phyloP scores from a whole-genome alignment of 1,284 basidiomycete genomes.

The Pterulicium gracile region DNA sequence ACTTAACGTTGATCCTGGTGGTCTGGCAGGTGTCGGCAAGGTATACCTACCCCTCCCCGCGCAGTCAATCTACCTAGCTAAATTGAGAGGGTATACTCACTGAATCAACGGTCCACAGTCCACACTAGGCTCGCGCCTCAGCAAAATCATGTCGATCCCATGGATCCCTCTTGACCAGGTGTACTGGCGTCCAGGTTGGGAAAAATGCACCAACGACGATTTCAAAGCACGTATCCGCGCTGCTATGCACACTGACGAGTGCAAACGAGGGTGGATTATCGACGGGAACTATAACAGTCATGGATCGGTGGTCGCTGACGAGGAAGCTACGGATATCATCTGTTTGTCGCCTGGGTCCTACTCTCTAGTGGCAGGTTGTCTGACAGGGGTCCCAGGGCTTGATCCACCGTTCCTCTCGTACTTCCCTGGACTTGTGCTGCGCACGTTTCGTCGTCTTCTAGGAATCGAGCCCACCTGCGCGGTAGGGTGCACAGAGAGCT shows the following conservation, averaged over 20 bases:
- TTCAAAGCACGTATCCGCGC: constrained; percentile 24
- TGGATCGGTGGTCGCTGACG: constrained; percentile 23
- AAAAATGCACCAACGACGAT: constrained; percentile 21
- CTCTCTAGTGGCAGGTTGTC: not conserved
- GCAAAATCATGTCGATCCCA: constrained; percentile 32
- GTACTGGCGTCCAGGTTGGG: constrained; percentile 41
- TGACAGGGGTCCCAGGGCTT: constrained; percentile 33
- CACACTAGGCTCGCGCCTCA: constrained; percentile 35
- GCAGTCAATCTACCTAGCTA: not conserved
- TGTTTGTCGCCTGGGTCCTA: constrained; percentile 33
- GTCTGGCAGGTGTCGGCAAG: constrained; percentile 31
- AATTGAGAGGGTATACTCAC: constrained; percentile 4
- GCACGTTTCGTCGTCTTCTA: constrained; percentile 41
- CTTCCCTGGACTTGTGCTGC: constrained; percentile 40
- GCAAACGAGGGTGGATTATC: constrained; percentile 34
- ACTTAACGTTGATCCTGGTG: not conserved
- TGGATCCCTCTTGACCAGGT: constrained; percentile 32
- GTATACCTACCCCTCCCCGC: constrained; percentile 15
- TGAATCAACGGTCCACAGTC: constrained; percentile 23
- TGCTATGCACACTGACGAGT: constrained; percentile 15
- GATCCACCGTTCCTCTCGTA: constrained; percentile 50
- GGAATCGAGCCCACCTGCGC: constrained; percentile 30
- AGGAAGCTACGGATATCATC: constrained; percentile 43
- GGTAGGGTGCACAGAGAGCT: constrained; percentile 38
- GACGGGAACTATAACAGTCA: constrained; percentile 31